phyloP scores from a whole-genome alignment of 345 rosid species.

The Arabidopsis thaliana region DNA sequence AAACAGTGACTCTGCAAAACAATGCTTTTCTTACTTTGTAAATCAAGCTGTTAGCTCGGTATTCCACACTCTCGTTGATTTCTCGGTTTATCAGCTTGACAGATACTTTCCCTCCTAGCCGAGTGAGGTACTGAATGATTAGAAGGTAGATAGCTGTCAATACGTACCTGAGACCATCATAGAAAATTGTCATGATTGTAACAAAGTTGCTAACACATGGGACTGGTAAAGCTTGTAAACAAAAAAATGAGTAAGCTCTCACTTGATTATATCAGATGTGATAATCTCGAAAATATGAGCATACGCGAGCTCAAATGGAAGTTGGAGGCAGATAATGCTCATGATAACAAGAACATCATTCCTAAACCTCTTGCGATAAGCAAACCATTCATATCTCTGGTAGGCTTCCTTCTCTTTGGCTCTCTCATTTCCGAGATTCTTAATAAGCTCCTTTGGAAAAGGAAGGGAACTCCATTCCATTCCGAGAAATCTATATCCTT shows the following conservation, averaged over 20 bases:
- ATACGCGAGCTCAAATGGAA: constrained; percentile 97
- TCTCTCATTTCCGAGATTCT: constrained; percentile 55
- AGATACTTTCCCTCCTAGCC: constrained; percentile 80
- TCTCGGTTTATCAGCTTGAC: constrained; percentile 79
- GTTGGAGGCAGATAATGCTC: constrained; percentile 86
- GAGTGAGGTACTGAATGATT: constrained; percentile 79
- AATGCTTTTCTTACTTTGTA: constrained; percentile 66
- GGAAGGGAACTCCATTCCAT: constrained; percentile 65
- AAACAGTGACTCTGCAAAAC: constrained; percentile 12
- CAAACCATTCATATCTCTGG: constrained; percentile 90
- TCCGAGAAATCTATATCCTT: constrained; percentile 60
- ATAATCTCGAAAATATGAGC: constrained; percentile 86
- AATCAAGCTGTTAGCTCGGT: constrained; percentile 84
- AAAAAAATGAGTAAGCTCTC: constrained; percentile 41
- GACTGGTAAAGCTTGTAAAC: constrained; percentile 4
- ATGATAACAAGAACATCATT: constrained; percentile 72
- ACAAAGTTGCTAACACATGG: constrained; percentile 11
- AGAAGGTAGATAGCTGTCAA: constrained; percentile 84
- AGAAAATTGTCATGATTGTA: constrained; percentile 35
- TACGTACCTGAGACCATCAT: constrained; percentile 65
- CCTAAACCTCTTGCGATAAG: constrained; percentile 74
- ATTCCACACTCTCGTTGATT: constrained; percentile 71
- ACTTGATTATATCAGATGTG: constrained; percentile 65
- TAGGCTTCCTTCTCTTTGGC: constrained; percentile 68
- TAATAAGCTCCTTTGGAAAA: constrained; percentile 55